Percentiles rank a stretch among this genome's conserved stretches.
Conservation (phyloP, 2,329 filamentous ascomycete species). For the Fusarium lateritium region DNA sequence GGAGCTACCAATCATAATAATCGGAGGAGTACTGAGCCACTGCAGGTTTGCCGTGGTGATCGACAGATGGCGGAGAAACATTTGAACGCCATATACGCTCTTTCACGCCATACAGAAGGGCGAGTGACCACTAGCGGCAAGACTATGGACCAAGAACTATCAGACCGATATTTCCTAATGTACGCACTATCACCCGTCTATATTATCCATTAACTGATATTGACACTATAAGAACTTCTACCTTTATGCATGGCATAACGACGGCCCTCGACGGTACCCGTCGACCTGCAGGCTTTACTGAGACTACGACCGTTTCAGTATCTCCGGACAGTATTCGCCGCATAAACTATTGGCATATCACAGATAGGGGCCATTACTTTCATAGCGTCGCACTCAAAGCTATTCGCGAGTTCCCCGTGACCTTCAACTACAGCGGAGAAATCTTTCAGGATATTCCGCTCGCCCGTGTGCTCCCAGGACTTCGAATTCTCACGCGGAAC, state of each 20-base stretch:
- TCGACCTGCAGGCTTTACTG: neutral
- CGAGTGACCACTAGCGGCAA: neutral
- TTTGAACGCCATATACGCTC: conserved; percentile 3
- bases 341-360: conserved; percentile 8
- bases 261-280: neutral
- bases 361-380: neutral
- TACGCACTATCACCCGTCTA: accelerated
- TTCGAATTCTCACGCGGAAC: neutral
- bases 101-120: neutral
- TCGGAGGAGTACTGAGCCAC: accelerated
- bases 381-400: conserved; percentile 14
- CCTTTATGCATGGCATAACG: conserved; percentile 10
- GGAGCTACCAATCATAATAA: too few species aligned
- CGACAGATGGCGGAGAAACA: conserved; percentile 13
- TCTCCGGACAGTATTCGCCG: neutral
- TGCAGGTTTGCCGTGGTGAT: conserved; percentile 17
- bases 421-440: conserved; percentile 1
- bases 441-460: neutral
- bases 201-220: accelerated
- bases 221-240: neutral
- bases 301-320: accelerated
- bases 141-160: conserved; percentile 7
- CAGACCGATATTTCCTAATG: conserved; percentile 19
- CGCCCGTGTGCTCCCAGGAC: neutral
- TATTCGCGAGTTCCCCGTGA: conserved; percentile 15